Base-by-base conservation (phyloP, 306 rosid genomes). In the Begonia peltatifolia region DNA sequence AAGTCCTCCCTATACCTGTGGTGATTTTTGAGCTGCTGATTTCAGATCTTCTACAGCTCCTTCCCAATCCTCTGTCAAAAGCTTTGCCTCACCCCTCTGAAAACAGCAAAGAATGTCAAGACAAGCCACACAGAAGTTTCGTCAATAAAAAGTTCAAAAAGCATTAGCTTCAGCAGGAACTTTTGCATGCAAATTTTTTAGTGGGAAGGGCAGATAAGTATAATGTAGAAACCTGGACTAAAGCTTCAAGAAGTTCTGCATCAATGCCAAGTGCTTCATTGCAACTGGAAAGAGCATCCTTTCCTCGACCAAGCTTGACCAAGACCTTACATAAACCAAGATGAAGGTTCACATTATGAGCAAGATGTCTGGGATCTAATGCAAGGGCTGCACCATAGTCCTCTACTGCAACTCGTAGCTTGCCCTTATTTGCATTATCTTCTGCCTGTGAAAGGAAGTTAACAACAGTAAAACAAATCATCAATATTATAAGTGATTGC, bases 51-150 rank as follows among this genome's bases (percentile, higher is more conserved):
- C 87, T 57, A 86, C 88, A 41, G 99, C 99, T 62, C 96, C 96
- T 53, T 92, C 94, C 94, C 99, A 92, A 62, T 92, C 99, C 76
- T 92, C 96, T 23, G 64, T 77, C 56, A 92, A 56, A 59, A 92
- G 94, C 72, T 92, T 92, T 42, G 96, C 99, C 77, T 92, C 99
- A 54, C 96, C 99, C 67, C 96, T 81, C 99, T 92, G 80, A 48
- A 59, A 55, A 62, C n/a, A 69, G 54, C 43, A 65, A 9, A 51
- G 12, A 78, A 35, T 18, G 38, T 30, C 8, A 23, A 48, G 56
- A 10, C 15, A 4, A 47, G 11, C 13, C 10, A 56, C 66, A 55
- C 42, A 35, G 38, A 59, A 6, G 38, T 30, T 30, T 30, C 9
- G 38, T 30, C 38, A 30, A 30, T 2, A 1, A 17, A 2, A 25